Conservation (phyloP, 2,329 filamentous ascomycete genomes). For the Fonsecaea pedrosoi region DNA sequence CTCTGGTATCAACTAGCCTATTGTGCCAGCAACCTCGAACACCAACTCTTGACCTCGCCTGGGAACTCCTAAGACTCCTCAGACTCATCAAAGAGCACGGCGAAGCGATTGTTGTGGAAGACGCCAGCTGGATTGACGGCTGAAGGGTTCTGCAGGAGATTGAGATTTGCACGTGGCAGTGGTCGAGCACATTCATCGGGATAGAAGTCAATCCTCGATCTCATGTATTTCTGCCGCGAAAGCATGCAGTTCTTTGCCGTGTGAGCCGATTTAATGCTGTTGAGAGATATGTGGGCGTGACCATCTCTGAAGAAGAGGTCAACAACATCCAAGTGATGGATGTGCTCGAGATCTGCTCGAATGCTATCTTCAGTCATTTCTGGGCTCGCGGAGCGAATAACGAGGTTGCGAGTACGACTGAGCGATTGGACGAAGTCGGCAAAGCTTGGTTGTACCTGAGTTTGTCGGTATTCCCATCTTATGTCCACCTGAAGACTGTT, state of each 20-base stretch:
- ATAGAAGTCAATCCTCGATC: slow-evolving; percentile 72
- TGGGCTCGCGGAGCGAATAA: slow-evolving; percentile 66
- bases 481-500: slow-evolving; percentile 64
- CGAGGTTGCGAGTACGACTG: slow-evolving; percentile 72
- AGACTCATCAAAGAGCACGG: slow-evolving; percentile 61
- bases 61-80: slow-evolving; percentile 6
- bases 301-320: slow-evolving; percentile 65
- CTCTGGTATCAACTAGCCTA: neutral
- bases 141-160: slow-evolving; percentile 43
- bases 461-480: slow-evolving; percentile 75
- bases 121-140: slow-evolving; percentile 2
- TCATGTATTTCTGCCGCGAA: slow-evolving; percentile 70
- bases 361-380: slow-evolving; percentile 69
- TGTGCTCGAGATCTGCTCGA: slow-evolving; percentile 78
- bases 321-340: slow-evolving; percentile 77
- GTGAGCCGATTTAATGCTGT: slow-evolving; percentile 76
- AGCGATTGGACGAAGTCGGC: slow-evolving; percentile 63
- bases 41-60: neutral
- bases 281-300: slow-evolving; percentile 74
- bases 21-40: neutral
- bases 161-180: slow-evolving; percentile 48
- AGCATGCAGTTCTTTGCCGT: slow-evolving; percentile 81
- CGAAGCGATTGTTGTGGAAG: slow-evolving; percentile 64
- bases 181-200: slow-evolving; percentile 74
- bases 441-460: slow-evolving; percentile 67